phyloP scores from a whole-genome alignment of 2,329 filamentous ascomycete genomes.

The Claviceps purpurea region DNA sequence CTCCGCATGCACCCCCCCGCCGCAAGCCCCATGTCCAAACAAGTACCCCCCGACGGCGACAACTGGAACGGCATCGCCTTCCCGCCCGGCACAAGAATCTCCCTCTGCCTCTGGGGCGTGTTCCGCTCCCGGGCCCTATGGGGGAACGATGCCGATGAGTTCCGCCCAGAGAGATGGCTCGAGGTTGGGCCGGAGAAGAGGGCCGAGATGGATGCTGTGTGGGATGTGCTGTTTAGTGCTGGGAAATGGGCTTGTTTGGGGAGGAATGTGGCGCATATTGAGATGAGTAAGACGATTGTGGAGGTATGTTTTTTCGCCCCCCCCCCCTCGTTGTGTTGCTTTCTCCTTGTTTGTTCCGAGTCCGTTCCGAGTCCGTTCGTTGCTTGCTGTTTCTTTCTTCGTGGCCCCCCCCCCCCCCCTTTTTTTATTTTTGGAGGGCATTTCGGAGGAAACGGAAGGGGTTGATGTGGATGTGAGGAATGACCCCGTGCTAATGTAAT shows the following conservation, averaged over 20 bases:
- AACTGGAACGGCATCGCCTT: constrained; percentile 12
- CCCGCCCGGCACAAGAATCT: constrained; percentile 18
- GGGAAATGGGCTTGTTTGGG: constrained; percentile 27
- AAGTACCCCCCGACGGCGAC: constrained; percentile 3
- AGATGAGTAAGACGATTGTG: constrained; percentile 26
- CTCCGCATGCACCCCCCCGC: constrained; percentile 24
- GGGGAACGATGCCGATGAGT: constrained; percentile 20
- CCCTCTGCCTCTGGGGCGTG: constrained; percentile 18
- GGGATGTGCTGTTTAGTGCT: constrained; percentile 26
- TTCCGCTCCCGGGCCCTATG: constrained; percentile 19
- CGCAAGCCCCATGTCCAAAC: constrained; percentile 11
- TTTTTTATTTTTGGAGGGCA: no score
- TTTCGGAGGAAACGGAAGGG: no score
- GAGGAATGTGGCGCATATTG: constrained; percentile 23
- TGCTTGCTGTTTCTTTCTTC: no score
- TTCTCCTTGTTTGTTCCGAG: no score
- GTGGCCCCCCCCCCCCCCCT: no score
- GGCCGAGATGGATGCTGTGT: constrained; percentile 20
- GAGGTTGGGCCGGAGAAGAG: constrained; percentile 15
- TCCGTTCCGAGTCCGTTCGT: no score
- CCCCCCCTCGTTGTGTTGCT: no score
- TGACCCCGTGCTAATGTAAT: no score
- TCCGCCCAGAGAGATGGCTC: constrained; percentile 25
- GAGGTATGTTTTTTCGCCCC: constrained; percentile 19
- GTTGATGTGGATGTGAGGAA: no score